A percentile compares a stretch with the other conserved stretches of the same genome.
Conservation (phyloP, 768 basidiomycete genomes). For the Tylopilus subfusipes region DNA sequence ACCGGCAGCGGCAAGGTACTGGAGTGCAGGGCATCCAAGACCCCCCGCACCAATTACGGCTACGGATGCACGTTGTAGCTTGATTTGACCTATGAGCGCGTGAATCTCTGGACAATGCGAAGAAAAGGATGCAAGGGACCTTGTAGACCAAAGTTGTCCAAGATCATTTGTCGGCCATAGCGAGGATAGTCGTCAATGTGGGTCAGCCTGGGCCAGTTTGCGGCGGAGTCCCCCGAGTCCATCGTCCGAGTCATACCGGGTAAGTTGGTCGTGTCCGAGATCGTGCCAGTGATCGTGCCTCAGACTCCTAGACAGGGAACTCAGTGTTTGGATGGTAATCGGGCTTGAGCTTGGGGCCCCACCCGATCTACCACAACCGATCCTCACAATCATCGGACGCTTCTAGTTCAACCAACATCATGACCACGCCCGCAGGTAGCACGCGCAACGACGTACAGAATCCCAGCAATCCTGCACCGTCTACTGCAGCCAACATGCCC, state of each 20-base stretch:
- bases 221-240: constrained; percentile 5
- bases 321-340: too few species aligned
- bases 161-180: constrained; percentile 97
- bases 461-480: constrained; percentile 11
- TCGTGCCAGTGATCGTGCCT: too few species aligned
- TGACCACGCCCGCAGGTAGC: constrained; percentile 12
- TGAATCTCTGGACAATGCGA: constrained; percentile 1
- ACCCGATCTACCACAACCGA: background rate
- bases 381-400: background rate
- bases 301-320: too few species aligned
- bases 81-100: constrained; percentile 66
- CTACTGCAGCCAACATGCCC: constrained; percentile 16
- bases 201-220: constrained; percentile 28
- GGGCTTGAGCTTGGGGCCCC: too few species aligned
- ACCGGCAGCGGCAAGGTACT: constrained; percentile 91
- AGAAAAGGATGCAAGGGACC: constrained; percentile 42
- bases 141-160: constrained; percentile 81
- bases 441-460: constrained; percentile 15
- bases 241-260: background rate
- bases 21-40: constrained; percentile 91
- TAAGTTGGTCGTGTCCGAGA: background rate
- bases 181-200: constrained; percentile 72
- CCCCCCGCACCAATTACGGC: constrained; percentile 94
- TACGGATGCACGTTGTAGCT: constrained; percentile 69
- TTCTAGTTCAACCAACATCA: constrained; percentile 8